Base-by-base conservation (phyloP, 2,329 filamentous ascomycete species). In the Penicillium sp. region DNA sequence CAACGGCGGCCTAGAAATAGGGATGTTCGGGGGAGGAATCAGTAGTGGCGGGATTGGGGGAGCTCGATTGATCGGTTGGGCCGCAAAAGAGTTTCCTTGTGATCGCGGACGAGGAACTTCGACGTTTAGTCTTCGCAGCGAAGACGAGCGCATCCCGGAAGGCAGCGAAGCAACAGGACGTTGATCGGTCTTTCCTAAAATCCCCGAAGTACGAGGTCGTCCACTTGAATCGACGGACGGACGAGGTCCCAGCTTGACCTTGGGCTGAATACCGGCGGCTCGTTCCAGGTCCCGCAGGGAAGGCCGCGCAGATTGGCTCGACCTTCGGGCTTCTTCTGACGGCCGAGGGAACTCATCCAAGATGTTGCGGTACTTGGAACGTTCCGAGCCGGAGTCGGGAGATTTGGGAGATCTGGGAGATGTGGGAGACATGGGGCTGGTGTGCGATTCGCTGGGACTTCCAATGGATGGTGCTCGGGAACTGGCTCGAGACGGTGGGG, bases 191-290 rank as follows among this genome's bases (percentile, higher is more conserved):
- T 62, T 67, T 53, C 67, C 62, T 43, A 67, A 65, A 49, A 67
- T 75, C 66, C 83, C 72, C 45, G 79, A 71, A 67, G 83, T 72
- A 72, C 86, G 76, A 40, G 80, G 79, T 41, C 84, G 79, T 52
- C 83, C 80, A 60, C 79, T 78, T 49, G 81, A 78, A 56, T 76
- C 71, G 35, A 79, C 75, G 54, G 89, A 92, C 24, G 90, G 90
- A 40, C 92, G 81, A 8, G 93, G 92, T 1, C 85, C 93, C 38
- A 95, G 81, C 71, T 95, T 96, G 48, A 95, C 84, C 67, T 95
- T 96, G 46, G 76, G 76, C 52, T 63, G 66, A 46, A 66, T 66
- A 38, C 67, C 62, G 40, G 65, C 68, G 12, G 66, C 66, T 23
- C 66, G 68, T 46, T 74, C 73, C 29, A 76, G 63, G 43, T 78